Evolutionary conservation across 2,329 filamentous ascomycete genomes (phyloP).

Genomic region (Hymenoscyphus infarciens): DNA sequence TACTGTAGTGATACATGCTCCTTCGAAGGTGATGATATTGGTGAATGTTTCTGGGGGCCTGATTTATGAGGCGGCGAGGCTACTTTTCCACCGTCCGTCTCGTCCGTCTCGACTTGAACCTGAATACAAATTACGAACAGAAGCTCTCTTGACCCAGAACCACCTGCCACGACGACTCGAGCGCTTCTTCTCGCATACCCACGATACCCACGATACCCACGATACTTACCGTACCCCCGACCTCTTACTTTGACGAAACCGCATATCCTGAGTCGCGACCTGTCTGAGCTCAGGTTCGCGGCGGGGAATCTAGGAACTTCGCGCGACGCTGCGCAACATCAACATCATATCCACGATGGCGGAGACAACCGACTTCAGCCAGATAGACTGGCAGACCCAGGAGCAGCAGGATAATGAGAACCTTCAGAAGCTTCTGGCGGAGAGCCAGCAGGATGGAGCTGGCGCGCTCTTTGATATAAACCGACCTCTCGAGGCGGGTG

Average conservation of each 20-base stretch:
- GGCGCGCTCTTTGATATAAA: conserved; percentile 41
- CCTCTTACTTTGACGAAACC: not conserved
- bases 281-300: conserved; percentile 11
- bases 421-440: conserved; percentile 44
- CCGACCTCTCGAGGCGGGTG: conserved; percentile 56
- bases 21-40: too few species aligned
- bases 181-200: not conserved
- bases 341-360: conserved; percentile 11
- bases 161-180: not conserved
- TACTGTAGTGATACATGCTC: not conserved
- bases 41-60: too few species aligned
- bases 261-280: not conserved
- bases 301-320: conserved; percentile 8
- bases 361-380: conserved; percentile 20
- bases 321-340: not conserved
- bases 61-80: not conserved
- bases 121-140: not conserved
- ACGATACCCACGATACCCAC: not conserved
- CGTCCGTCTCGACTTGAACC: not conserved
- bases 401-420: conserved; percentile 49
- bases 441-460: conserved; percentile 37
- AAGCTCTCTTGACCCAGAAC: not conserved
- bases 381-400: conserved; percentile 43
- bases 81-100: not conserved
- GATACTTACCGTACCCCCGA: not conserved